These are phyloP conservation scores for Hypoxylon lenormandii DNA, from an alignment of 495 filamentous ascomycete genomes.

Conservation along the genomic window DNA sequence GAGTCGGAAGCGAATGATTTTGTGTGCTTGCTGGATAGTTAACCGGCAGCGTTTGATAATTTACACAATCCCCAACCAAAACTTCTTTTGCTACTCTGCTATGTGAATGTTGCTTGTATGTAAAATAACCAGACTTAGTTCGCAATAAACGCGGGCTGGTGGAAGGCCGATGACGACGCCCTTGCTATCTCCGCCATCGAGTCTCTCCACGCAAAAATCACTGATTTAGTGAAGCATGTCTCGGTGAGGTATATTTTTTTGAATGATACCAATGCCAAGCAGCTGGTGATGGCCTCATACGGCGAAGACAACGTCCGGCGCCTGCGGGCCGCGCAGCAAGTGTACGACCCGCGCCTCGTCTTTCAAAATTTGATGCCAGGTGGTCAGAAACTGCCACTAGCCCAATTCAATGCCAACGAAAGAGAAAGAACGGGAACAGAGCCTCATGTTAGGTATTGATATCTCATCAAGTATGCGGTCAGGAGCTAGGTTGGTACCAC, in stretches of 20 bases:
- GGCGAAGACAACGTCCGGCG: slow-evolving; percentile 48
- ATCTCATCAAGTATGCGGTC: not conserved
- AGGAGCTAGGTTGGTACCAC: not conserved
- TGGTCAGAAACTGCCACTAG: slow-evolving; percentile 14
- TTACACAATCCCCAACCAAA: too few species aligned
- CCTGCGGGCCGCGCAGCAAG: slow-evolving; percentile 42
- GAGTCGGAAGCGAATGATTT: too few species aligned
- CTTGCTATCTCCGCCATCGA: not conserved
- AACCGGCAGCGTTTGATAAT: too few species aligned
- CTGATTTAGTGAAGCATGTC: not conserved
- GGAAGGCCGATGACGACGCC: slow-evolving; percentile 20
- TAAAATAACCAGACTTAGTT: slow-evolving; percentile 34
- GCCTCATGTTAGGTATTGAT: not conserved
- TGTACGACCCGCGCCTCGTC: slow-evolving; percentile 54
- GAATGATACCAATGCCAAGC: slow-evolving; percentile 45
- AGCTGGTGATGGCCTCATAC: slow-evolving; percentile 52
- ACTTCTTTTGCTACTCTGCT: too few species aligned
- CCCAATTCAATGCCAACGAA: not conserved
- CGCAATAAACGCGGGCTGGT: slow-evolving; percentile 17
- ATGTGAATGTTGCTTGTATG: too few species aligned
- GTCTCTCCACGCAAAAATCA: not conserved
- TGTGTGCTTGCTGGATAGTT: too few species aligned
- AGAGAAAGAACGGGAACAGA: not conserved
- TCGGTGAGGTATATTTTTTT: slow-evolving; percentile 24
- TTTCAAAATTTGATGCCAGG: slow-evolving; percentile 51